phyloP scores from a whole-genome alignment of 2,329 filamentous ascomycete species.

The Karstenula rhodostoma region DNA sequence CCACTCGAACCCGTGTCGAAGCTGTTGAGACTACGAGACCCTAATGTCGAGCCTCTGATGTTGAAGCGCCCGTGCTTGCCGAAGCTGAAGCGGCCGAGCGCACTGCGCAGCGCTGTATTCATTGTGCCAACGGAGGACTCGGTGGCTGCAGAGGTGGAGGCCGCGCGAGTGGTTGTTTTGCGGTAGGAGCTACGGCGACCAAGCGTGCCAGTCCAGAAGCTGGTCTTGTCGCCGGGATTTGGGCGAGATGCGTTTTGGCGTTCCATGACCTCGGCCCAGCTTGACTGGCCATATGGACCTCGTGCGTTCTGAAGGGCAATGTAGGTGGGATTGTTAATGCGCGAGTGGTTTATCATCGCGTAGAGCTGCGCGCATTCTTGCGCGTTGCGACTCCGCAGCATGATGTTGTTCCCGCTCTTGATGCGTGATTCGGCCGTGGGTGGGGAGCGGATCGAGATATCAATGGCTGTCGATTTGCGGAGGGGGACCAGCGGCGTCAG shows the following conservation, averaged over 20 bases:
- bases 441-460: constrained; percentile 92
- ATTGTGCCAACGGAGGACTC: constrained; percentile 79
- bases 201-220: constrained; percentile 59
- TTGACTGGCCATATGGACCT: constrained; percentile 59
- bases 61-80: constrained; percentile 79
- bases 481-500: constrained; percentile 91
- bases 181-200: constrained; percentile 64
- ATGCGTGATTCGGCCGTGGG: constrained; percentile 77
- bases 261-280: constrained; percentile 61
- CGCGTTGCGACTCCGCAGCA: constrained; percentile 82
- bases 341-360: constrained; percentile 83
- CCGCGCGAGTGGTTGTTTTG: constrained; percentile 60
- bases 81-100: constrained; percentile 75
- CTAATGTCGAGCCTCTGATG: constrained; percentile 79
- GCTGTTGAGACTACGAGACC: constrained; percentile 65
- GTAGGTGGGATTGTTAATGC: constrained; percentile 92
- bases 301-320: constrained; percentile 79
- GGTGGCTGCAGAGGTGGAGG: constrained; percentile 69
- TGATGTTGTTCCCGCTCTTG: constrained; percentile 77
- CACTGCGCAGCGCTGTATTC: constrained; percentile 76
- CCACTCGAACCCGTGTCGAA: constrained; percentile 57
- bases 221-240: constrained; percentile 48
- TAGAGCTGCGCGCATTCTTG: constrained; percentile 85
- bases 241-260: constrained; percentile 57
- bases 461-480: constrained; percentile 87